phyloP scores from a whole-genome alignment of 768 basidiomycete genomes.

The Mycena albidolilacea region DNA sequence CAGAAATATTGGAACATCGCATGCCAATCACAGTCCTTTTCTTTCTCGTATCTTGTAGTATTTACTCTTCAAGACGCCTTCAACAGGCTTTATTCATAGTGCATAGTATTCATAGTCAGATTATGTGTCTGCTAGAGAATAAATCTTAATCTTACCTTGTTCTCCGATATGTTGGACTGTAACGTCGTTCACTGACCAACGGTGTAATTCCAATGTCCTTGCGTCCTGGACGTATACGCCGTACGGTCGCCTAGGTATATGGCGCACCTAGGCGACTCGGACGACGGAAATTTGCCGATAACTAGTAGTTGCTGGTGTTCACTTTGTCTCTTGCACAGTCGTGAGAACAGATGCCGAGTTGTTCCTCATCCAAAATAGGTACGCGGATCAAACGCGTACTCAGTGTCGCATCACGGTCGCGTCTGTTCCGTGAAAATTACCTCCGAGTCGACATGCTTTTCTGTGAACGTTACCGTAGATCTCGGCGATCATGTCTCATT shows the following conservation, averaged over 20 bases:
- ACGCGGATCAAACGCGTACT: too few species aligned
- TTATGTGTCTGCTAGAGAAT: slow-evolving; percentile 4
- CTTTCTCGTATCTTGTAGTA: slow-evolving; percentile 7
- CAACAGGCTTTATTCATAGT: slow-evolving; percentile 17
- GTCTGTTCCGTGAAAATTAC: too few species aligned
- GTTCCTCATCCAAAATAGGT: too few species aligned
- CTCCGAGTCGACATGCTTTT: too few species aligned
- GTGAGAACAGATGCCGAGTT: too few species aligned
- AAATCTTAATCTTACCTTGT: slow-evolving; percentile 12
- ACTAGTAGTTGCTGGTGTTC: too few species aligned
- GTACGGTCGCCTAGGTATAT: not conserved
- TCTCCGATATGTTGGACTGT: slow-evolving; percentile 8
- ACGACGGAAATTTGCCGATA: not conserved
- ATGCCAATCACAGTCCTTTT: slow-evolving; percentile 14
- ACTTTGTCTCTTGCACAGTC: too few species aligned
- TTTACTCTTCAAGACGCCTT: slow-evolving; percentile 8
- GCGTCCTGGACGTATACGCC: not conserved
- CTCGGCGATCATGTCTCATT: too few species aligned
- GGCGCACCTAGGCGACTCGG: not conserved
- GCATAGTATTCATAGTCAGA: slow-evolving; percentile 14
- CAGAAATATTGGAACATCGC: slow-evolving; percentile 9
- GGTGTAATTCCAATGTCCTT: slow-evolving; percentile 5
- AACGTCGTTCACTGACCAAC: slow-evolving; percentile 9
- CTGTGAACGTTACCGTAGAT: too few species aligned
- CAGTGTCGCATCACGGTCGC: too few species aligned